Evolutionary conservation across 805 yeast genomes (phyloP).

Genomic region (Candida parachauliodes): DNA sequence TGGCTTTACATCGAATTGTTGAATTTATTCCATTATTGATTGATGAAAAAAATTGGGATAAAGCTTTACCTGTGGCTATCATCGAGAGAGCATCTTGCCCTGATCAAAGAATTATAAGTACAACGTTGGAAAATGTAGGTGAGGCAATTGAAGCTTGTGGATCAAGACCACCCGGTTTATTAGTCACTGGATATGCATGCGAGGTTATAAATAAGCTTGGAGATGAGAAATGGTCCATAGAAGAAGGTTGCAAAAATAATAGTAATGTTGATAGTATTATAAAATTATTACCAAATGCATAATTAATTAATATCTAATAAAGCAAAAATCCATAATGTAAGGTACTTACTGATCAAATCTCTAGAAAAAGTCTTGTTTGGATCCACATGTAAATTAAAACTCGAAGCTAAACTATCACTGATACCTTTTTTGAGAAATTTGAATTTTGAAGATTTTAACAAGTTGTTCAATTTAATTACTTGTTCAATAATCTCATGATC

Average conservation of each 20-base stretch:
- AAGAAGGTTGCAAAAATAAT: conserved; percentile 37
- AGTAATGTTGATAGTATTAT: conserved; percentile 3
- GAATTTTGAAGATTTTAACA: background rate
- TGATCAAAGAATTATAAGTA: conserved; percentile 81
- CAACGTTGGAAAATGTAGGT: conserved; percentile 62
- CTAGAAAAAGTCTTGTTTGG: conserved; percentile 1
- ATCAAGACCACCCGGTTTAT: conserved; percentile 87
- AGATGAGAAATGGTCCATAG: conserved; percentile 40
- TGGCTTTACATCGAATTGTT: conserved; percentile 79
- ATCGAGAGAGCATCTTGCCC: conserved; percentile 92
- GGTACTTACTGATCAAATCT: conserved; percentile 1
- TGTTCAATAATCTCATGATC: conserved; percentile 3
- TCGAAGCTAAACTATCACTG: conserved; percentile 1
- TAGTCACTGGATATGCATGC: conserved; percentile 80
- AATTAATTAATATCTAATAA: conserved; percentile 3
- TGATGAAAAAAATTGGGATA: conserved; percentile 57
- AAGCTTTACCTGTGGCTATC: conserved; percentile 72
- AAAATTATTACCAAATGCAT: background rate
- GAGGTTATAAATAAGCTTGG: conserved; percentile 38
- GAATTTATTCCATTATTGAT: conserved; percentile 49
- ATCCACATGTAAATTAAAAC: background rate
- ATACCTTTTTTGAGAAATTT: conserved; percentile 1
- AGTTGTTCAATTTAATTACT: background rate
- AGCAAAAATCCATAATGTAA: conserved; percentile 7
- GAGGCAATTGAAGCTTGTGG: conserved; percentile 75